Base-by-base conservation (phyloP, 225 moss, liverwort and hornwort species). In the Physcomitrium patens region DNA sequence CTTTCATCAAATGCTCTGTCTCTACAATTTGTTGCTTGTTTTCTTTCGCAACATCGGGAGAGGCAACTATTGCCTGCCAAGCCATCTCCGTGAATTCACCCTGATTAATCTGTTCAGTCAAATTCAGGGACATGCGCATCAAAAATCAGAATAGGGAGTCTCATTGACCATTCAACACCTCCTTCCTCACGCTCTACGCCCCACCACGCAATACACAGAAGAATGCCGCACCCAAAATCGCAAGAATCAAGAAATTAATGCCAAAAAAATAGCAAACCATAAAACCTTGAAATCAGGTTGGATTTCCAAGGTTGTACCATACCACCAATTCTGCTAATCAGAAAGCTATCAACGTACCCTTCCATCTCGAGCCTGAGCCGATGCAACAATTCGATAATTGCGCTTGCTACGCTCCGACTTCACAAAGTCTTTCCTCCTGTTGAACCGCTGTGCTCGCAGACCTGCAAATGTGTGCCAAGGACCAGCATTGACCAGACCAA, bases 21-120 rank as follows among this genome's bases (percentile, higher is more conserved):
- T 97, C 97, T 28, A 97, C 97, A 75, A 97, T 93, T 55, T 97
- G 94, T 70, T 99, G 97, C 73, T 99, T 99, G 48, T 85, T 94
- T 78, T 94, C 97, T 83, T 94, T 94, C 15, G 97, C 97, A 59
- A 99, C 97, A 37, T 99, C 97, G 1, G 87, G 91, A 20, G 93
- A 94, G 20, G 92, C 90, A 31, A 99, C 89, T 66, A 99, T 86
- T 45, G 97, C 93, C 75, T 93, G 92, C 94, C 97, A 99, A 3
- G 97, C 97, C 97, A 94, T 93, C 56, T 93, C 94, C 46, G 97
- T 94, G 46, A 99, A 99, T 57, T 99, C 94, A 8, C 84, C 90
- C 70, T 94, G 94, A 76, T 86, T 94, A 63, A 99, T 99, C 96
- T 96, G 92, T 67, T 59, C 62, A 74, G 17, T 42, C 19, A 45